Conservation (phyloP, 148 eudicot genomes). For the Cornus kousa region DNA sequence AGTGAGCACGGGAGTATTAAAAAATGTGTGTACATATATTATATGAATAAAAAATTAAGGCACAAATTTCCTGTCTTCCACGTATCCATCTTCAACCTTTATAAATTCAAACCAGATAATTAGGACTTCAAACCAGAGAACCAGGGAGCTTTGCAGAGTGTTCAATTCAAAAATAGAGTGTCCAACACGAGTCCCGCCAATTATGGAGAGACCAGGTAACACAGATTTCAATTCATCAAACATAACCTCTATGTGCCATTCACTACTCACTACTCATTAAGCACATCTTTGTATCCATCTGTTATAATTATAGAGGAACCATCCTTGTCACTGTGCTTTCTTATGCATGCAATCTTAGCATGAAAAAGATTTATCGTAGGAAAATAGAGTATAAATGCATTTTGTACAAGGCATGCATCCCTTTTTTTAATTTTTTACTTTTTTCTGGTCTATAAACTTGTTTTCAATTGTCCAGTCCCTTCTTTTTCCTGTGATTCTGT, state of each 20-base stretch:
- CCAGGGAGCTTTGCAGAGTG: too few relatives aligned
- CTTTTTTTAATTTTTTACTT: background rate
- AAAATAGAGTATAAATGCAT: background rate
- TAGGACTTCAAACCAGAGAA: too few relatives aligned
- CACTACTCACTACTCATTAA: background rate
- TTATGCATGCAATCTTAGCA: background rate
- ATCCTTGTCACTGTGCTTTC: background rate
- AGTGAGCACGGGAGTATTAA: too few relatives aligned
- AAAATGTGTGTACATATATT: too few relatives aligned
- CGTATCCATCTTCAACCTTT: too few relatives aligned
- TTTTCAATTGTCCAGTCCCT: background rate
- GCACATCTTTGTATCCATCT: background rate
- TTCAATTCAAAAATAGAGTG: too few relatives aligned
- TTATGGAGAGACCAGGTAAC: too few relatives aligned
- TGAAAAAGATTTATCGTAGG: slow-evolving; percentile 1
- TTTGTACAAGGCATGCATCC: background rate
- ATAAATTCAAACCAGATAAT: too few relatives aligned
- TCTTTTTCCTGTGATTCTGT: slow-evolving; percentile 9
- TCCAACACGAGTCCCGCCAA: too few relatives aligned
- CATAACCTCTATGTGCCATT: background rate
- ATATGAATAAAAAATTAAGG: too few relatives aligned
- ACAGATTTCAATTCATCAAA: too few relatives aligned
- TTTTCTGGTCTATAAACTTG: background rate
- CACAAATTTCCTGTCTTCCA: too few relatives aligned
- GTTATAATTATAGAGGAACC: background rate